Evolutionary conservation across 768 basidiomycete species (phyloP).

Genomic region (Candolleomyces efflorescens): DNA sequence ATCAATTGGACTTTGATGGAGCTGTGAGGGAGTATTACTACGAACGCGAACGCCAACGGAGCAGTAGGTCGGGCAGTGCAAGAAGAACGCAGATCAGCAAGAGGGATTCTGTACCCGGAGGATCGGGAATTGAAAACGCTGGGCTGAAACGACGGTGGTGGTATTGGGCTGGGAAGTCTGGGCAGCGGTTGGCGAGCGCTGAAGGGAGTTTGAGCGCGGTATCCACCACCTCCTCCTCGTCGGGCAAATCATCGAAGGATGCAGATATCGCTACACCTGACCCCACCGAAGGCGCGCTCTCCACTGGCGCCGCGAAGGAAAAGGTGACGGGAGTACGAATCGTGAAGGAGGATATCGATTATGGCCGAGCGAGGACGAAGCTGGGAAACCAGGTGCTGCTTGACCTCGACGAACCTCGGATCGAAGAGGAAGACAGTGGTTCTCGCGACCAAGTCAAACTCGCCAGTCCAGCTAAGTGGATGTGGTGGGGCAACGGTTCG

Average conservation of each 20-base stretch:
- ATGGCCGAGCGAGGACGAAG: neutral
- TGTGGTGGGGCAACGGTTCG: neutral
- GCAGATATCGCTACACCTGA: too few relatives aligned
- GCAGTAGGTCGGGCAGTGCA: neutral
- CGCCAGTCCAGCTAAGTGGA: neutral
- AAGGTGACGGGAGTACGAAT: neutral
- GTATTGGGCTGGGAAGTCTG: neutral
- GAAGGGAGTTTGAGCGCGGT: neutral
- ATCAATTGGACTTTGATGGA: neutral
- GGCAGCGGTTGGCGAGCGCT: neutral
- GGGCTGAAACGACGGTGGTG: neutral
- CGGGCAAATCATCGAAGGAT: neutral
- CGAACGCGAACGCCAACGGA: neutral
- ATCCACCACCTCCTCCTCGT: neutral
- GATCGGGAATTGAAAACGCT: neutral
- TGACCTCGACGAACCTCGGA: neutral
- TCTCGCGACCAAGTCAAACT: neutral
- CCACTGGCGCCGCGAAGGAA: neutral
- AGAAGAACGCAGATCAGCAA: neutral
- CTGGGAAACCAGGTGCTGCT: neutral
- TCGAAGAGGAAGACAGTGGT: neutral
- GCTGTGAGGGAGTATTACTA: slow-evolving; percentile 28
- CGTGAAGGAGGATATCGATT: neutral
- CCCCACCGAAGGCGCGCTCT: neutral
- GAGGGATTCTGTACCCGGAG: neutral